Evolutionary conservation across 257 asterid species (phyloP).

Genomic region (Solanum clarkiae): DNA sequence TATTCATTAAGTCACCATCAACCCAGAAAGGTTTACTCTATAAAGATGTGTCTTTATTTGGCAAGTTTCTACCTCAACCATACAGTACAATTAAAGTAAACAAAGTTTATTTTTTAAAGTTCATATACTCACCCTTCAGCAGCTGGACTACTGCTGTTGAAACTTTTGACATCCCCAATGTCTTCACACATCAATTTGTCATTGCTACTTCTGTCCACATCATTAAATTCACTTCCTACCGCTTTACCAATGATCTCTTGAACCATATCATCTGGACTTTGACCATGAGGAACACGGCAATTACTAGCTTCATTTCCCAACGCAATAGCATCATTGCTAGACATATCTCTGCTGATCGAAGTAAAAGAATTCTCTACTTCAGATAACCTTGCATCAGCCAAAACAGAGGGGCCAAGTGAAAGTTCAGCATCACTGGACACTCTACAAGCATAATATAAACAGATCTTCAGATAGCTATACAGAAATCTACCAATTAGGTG

Average conservation of each 20-base stretch:
- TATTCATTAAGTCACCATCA: neutral
- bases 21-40: neutral
- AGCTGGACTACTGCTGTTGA: neutral
- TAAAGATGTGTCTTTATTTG: neutral
- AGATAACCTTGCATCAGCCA: slow-evolving; percentile 21
- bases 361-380: slow-evolving; percentile 16
- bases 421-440: slow-evolving; percentile 2
- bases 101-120: neutral
- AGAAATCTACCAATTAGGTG: neutral
- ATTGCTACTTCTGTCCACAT: neutral
- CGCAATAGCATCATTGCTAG: slow-evolving; percentile 9
- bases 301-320: slow-evolving; percentile 19
- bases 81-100: neutral
- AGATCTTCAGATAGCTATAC: neutral
- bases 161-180: neutral
- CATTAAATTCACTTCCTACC: slow-evolving; percentile 14
- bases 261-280: slow-evolving; percentile 9
- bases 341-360: slow-evolving; percentile 11
- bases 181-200: neutral
- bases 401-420: slow-evolving; percentile 8
- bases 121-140: neutral
- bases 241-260: slow-evolving; percentile 15
- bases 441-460: neutral
- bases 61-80: neutral
- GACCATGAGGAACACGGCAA: slow-evolving; percentile 8